These are phyloP conservation scores for Epichloe baconii DNA, from an alignment of 2,329 filamentous ascomycete species.

Conservation along the genomic window DNA sequence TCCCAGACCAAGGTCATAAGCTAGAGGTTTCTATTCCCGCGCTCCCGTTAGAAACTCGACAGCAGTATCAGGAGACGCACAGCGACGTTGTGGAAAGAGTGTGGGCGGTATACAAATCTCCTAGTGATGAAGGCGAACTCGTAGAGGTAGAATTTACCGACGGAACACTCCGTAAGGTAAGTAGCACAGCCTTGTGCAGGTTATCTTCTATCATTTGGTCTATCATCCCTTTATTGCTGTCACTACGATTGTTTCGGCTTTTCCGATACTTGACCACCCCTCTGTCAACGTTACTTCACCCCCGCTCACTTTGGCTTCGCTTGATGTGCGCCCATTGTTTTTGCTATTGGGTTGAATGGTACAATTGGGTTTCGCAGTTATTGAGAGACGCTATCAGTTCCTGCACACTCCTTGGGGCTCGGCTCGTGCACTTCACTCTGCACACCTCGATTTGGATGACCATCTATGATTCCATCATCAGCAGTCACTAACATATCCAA, in stretches of 20 bases:
- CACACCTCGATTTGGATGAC: neutral
- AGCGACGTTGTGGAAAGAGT: conserved; percentile 28
- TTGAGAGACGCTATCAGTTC: neutral
- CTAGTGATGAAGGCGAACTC: conserved; percentile 11
- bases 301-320: neutral
- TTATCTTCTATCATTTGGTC: neutral
- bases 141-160: conserved; percentile 33
- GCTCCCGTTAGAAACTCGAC: conserved; percentile 13
- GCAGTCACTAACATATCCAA: conserved; percentile 8
- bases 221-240: neutral
- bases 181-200: neutral
- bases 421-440: neutral
- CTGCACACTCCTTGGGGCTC: neutral
- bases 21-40: conserved; percentile 21
- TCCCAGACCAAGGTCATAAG: neutral
- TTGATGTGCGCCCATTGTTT: neutral
- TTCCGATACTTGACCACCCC: neutral
- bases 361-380: neutral
- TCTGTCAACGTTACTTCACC: neutral
- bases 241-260: neutral
- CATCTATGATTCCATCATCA: neutral
- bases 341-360: neutral
- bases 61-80: conserved; percentile 17
- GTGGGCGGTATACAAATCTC: conserved; percentile 15
- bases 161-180: conserved; percentile 30